Conservation (phyloP, 2,329 filamentous ascomycete species). For the Pyrenochaeta sp. region DNA sequence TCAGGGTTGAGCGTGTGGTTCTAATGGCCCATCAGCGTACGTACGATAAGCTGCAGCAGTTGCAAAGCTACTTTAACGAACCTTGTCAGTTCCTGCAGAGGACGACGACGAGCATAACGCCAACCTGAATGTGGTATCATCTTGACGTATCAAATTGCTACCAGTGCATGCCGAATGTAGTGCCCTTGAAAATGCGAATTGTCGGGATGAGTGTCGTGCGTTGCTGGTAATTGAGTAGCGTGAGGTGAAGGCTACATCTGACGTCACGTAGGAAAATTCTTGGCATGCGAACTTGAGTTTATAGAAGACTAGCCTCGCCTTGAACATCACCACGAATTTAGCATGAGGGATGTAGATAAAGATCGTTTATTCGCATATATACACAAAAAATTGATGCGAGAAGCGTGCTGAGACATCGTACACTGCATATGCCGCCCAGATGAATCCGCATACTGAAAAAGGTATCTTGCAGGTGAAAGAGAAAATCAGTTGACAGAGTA, state of each 20-base stretch:
- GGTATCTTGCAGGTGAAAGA: constrained; percentile 49
- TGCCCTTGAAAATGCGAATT: neutral
- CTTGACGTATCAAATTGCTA: constrained; percentile 7
- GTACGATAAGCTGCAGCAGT: constrained; percentile 30
- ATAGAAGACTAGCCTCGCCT: neutral
- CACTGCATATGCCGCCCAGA: constrained; percentile 43
- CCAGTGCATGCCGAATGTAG: constrained; percentile 18
- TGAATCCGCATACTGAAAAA: constrained; percentile 44
- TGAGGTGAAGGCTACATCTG: constrained; percentile 4
- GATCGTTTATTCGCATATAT: constrained; percentile 22
- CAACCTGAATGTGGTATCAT: constrained; percentile 30
- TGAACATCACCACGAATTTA: neutral
- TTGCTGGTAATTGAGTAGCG: constrained; percentile 5
- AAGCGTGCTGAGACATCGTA: constrained; percentile 27
- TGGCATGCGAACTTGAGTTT: neutral
- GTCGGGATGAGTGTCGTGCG: neutral
- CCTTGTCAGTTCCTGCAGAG: constrained; percentile 32
- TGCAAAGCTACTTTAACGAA: constrained; percentile 24
- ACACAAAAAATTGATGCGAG: constrained; percentile 30
- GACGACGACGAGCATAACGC: constrained; percentile 26
- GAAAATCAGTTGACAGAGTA: constrained; percentile 23
- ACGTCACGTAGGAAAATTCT: constrained; percentile 15
- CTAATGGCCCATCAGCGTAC: constrained; percentile 31
- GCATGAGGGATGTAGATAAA: neutral
- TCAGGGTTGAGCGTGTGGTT: constrained; percentile 10